These are phyloP conservation scores for Neurospora tetraspora DNA, from an alignment of 495 filamentous ascomycete species.

Conservation along the genomic window DNA sequence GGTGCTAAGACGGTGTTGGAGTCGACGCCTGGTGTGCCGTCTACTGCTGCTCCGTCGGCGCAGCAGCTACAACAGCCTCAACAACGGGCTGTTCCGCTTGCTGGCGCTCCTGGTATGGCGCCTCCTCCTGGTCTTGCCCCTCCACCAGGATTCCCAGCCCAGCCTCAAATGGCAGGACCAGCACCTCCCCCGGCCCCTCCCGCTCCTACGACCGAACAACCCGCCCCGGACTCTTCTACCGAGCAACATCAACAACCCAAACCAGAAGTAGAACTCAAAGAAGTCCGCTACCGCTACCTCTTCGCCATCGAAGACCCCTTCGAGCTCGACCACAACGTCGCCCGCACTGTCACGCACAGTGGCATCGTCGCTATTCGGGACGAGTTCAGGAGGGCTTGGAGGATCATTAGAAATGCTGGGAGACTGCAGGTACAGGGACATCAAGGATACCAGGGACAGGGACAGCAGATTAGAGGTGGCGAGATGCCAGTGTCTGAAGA, in stretches of 20 bases:
- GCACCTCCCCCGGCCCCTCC: background rate
- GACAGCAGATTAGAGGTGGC: background rate
- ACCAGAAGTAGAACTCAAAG: constrained; percentile 37
- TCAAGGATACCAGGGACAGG: background rate
- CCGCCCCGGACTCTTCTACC: background rate
- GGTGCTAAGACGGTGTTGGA: constrained; percentile 50
- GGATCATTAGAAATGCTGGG: constrained; percentile 42
- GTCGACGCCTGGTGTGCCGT: constrained; percentile 4
- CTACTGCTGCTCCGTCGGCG: constrained; percentile 1
- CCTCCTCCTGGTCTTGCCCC: background rate
- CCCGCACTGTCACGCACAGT: constrained; percentile 63
- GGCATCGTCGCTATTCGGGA: constrained; percentile 68
- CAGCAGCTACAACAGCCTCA: background rate
- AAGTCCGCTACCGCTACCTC: constrained; percentile 66
- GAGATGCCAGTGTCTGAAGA: background rate
- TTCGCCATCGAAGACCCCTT: constrained; percentile 86
- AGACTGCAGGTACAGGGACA: background rate
- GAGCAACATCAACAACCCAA: background rate
- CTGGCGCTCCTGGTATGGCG: background rate
- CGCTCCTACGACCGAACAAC: background rate
- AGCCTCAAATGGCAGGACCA: background rate
- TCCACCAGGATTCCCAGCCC: background rate
- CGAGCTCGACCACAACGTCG: constrained; percentile 74
- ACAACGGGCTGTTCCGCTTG: constrained; percentile 1
- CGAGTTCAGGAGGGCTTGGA: constrained; percentile 66